Percentiles rank a stretch among this genome's conserved stretches.
These are phyloP conservation scores for Diplodia mutila DNA, from an alignment of 2,329 filamentous ascomycete species.

Conservation along the genomic window DNA sequence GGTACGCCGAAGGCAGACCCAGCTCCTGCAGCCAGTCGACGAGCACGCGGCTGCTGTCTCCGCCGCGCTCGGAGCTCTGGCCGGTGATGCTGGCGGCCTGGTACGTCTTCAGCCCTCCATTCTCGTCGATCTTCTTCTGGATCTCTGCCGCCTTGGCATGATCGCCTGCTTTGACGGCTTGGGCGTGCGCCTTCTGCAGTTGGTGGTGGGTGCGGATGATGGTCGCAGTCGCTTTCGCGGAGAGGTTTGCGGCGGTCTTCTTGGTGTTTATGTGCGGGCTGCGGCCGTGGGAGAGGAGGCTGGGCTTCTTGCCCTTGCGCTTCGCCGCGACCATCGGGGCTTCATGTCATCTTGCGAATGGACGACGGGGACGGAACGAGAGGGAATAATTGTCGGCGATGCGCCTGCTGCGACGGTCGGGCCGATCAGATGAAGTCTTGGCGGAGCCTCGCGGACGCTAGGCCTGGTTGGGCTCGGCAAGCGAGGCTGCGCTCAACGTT, in stretches of 20 bases:
- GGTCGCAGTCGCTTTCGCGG: conserved; percentile 60
- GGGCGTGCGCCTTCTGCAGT: conserved; percentile 60
- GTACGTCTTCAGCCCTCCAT: conserved; percentile 63
- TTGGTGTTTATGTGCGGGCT: conserved; percentile 36
- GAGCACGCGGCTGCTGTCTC: conserved; percentile 65
- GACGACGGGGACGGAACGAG: neutral
- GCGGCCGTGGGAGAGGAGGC: conserved; percentile 40
- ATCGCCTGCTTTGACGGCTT: conserved; percentile 53
- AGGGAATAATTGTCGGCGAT: neutral
- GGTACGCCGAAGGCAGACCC: conserved; percentile 7
- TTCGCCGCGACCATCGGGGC: conserved; percentile 23
- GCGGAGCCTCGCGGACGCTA: neutral
- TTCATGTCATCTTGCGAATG: conserved; percentile 13
- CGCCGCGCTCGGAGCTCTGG: conserved; percentile 63
- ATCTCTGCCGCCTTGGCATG: conserved; percentile 47
- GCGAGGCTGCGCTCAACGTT: conserved; percentile 17
- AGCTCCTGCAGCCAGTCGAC: conserved; percentile 59
- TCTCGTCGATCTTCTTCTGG: conserved; percentile 55
- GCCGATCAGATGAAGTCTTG: conserved; percentile 6
- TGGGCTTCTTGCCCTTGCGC: conserved; percentile 29
- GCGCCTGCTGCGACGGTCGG: neutral
- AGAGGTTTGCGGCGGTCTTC: conserved; percentile 49
- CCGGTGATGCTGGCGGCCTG: conserved; percentile 66
- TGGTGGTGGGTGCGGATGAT: conserved; percentile 64
- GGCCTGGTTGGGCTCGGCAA: neutral